Evolutionary conservation across 805 yeast genomes (phyloP).

Genomic region (Candida sphagnicola): DNA sequence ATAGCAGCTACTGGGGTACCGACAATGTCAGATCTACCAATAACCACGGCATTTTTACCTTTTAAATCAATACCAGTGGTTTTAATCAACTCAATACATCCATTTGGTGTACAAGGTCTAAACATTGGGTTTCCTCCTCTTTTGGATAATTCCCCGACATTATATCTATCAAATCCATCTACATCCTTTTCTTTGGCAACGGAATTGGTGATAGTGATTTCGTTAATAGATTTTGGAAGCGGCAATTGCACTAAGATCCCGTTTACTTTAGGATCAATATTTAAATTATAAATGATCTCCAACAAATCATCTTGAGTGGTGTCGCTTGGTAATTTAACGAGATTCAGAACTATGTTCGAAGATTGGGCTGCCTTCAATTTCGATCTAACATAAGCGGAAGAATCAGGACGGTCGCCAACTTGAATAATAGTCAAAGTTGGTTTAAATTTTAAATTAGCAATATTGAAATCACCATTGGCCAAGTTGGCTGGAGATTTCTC

Average conservation of each 20-base stretch:
- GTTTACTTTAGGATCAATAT: conserved; percentile 57
- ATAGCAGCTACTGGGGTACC: conserved; percentile 77
- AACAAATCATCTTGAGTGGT: conserved; percentile 56
- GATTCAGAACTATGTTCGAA: conserved; percentile 59
- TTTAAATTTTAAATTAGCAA: conserved; percentile 51
- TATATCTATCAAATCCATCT: conserved; percentile 77
- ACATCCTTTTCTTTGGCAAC: conserved; percentile 71
- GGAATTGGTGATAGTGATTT: conserved; percentile 61
- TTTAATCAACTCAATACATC: conserved; percentile 62
- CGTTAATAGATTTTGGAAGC: conserved; percentile 66
- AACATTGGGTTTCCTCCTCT: conserved; percentile 67
- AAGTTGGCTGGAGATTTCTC: conserved; percentile 7
- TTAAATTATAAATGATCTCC: conserved; percentile 50
- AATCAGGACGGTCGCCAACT: conserved; percentile 74
- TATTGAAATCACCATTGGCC: too few species aligned
- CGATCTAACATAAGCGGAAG: conserved; percentile 78
- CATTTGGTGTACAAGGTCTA: conserved; percentile 83
- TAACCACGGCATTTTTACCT: conserved; percentile 76
- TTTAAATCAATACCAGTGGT: conserved; percentile 50
- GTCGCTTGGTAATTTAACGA: conserved; percentile 54
- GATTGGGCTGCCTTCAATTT: conserved; percentile 73
- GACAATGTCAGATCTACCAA: conserved; percentile 84
- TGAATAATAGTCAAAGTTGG: conserved; percentile 73
- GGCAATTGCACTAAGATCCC: conserved; percentile 79
- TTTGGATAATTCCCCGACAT: conserved; percentile 74